phyloP scores from a whole-genome alignment of 2,329 filamentous ascomycete genomes.

The Xylaria sp. region DNA sequence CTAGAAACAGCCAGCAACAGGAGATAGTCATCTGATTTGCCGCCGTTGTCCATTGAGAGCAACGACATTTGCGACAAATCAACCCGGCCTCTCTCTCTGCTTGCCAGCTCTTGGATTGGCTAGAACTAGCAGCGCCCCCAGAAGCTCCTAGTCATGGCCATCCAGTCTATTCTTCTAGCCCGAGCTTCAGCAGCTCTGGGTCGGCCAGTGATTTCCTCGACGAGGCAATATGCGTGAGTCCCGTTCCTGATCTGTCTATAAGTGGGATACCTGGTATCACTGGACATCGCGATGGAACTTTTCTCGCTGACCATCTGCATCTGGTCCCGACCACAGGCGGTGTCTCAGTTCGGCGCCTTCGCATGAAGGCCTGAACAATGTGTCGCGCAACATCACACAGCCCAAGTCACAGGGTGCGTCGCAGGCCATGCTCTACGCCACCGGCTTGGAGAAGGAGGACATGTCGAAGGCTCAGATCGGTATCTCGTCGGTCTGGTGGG shows the following conservation, averaged over 20 bases:
- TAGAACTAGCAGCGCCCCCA: slow-evolving; percentile 5
- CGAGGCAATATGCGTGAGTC: slow-evolving; percentile 30
- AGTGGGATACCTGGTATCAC: too few relatives aligned
- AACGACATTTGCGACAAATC: neutral
- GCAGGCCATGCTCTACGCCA: slow-evolving; percentile 98
- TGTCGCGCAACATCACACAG: slow-evolving; percentile 83
- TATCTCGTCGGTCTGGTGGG: slow-evolving; percentile 97
- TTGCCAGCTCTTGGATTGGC: slow-evolving; percentile 6
- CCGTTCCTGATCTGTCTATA: too few relatives aligned
- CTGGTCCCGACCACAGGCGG: slow-evolving; percentile 36
- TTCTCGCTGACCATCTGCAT: slow-evolving; percentile 8
- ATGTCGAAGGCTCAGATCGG: slow-evolving; percentile 97
- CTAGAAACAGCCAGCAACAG: too few relatives aligned
- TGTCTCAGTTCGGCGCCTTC: slow-evolving; percentile 47
- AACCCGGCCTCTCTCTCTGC: neutral
- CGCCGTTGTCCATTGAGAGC: slow-evolving; percentile 12
- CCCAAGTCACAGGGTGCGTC: slow-evolving; percentile 97
- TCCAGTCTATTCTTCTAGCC: slow-evolving; percentile 30
- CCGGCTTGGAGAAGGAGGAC: slow-evolving; percentile 77
- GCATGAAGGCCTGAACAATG: slow-evolving; percentile 67
- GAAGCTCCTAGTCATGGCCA: slow-evolving; percentile 24
- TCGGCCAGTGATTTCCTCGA: slow-evolving; percentile 23
- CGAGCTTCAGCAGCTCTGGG: slow-evolving; percentile 29
- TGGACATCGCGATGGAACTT: neutral
- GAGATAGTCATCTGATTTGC: neutral